These are phyloP conservation scores for Entonaema liquescens DNA, from an alignment of 495 filamentous ascomycete species.

Conservation along the genomic window DNA sequence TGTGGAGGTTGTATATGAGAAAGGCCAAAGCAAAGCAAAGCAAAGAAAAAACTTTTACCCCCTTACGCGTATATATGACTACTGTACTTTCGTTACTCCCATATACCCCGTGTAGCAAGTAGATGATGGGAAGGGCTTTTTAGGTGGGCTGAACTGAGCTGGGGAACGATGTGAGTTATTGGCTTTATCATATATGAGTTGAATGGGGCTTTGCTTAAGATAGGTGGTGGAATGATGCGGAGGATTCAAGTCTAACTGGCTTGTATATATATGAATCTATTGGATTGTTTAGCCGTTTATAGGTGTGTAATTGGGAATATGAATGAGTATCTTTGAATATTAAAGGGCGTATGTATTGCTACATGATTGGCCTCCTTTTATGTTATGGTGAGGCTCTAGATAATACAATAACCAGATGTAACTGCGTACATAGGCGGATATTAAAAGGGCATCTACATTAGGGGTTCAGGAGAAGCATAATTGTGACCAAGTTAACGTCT, in stretches of 20 bases:
- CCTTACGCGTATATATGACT: slow-evolving; percentile 28
- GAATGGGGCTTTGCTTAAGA: not conserved
- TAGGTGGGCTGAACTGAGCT: not conserved
- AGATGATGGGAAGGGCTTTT: not conserved
- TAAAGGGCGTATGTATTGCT: not conserved
- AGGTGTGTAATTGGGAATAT: not conserved
- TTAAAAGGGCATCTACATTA: not conserved
- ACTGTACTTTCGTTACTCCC: slow-evolving; percentile 21
- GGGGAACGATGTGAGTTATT: not conserved
- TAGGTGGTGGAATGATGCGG: not conserved
- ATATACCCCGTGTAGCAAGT: slow-evolving; percentile 3
- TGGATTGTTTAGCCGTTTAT: not conserved
- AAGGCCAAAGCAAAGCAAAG: not conserved
- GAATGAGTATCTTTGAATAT: not conserved
- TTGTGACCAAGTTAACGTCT: not conserved
- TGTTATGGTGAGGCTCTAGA: not conserved
- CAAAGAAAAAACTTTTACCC: slow-evolving; percentile 2
- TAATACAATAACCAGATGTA: not conserved
- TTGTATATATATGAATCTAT: slow-evolving; percentile 3
- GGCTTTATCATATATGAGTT: not conserved
- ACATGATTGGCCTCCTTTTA: not conserved
- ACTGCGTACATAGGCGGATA: not conserved
- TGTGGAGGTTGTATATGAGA: slow-evolving; percentile 1
- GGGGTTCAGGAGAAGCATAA: not conserved
- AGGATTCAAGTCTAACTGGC: not conserved